Evolutionary conservation across 2,329 filamentous ascomycete genomes (phyloP).

Genomic region (Ophiosphaerella korrae): DNA sequence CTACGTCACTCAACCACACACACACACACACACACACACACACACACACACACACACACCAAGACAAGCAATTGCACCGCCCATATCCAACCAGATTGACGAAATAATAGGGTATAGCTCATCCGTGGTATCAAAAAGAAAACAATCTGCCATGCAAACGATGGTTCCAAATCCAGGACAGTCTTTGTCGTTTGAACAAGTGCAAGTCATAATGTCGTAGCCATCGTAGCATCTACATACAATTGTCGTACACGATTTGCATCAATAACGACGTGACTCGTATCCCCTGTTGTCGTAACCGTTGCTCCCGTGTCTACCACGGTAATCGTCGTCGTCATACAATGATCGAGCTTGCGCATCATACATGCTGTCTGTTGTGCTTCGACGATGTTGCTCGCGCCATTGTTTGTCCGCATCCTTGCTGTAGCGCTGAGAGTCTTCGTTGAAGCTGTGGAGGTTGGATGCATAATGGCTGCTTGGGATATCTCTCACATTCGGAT

Average conservation of each 20-base stretch:
- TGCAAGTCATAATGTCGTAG: slow-evolving; percentile 6
- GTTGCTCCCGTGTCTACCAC: slow-evolving; percentile 26
- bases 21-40: no score
- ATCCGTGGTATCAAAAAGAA: slow-evolving; percentile 5
- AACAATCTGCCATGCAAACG: slow-evolving; percentile 1
- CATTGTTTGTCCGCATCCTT: slow-evolving; percentile 38
- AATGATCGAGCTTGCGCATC: slow-evolving; percentile 34
- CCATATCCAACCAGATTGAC: background rate
- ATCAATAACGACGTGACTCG: slow-evolving; percentile 38
- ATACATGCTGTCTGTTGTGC: slow-evolving; percentile 33
- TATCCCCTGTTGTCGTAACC: slow-evolving; percentile 37
- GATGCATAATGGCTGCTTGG: slow-evolving; percentile 38
- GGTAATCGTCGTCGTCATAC: slow-evolving; percentile 43
- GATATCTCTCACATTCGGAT: slow-evolving; percentile 39
- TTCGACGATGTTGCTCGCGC: slow-evolving; percentile 32
- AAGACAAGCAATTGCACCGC: background rate
- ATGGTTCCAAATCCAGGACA: no score
- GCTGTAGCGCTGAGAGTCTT: slow-evolving; percentile 36
- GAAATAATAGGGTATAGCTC: background rate
- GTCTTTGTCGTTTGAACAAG: no score
- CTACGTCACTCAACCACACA: no score
- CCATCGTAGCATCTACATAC: background rate
- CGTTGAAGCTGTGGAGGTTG: slow-evolving; percentile 39
- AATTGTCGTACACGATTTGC: background rate
- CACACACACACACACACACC: no score